Base-by-base conservation (phyloP, 345 rosid genomes). In the Salix udensis region DNA sequence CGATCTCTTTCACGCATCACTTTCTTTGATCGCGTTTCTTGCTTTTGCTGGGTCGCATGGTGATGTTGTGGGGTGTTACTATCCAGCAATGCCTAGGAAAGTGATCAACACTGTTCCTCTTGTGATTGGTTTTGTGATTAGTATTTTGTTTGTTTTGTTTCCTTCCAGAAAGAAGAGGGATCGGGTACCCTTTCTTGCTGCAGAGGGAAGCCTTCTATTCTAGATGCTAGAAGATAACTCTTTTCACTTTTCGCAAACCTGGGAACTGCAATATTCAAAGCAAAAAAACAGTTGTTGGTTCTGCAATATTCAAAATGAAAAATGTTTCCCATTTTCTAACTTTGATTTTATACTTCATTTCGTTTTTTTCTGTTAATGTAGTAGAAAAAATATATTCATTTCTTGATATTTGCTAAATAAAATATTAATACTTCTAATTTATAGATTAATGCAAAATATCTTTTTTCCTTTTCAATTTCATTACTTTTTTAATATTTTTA, bases 91-190 rank as follows among this genome's bases (percentile, higher is more conserved):
- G 79, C 84, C 86, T 1, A 85, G 84, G 79, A 86, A 81, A 74
- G 82, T 83, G 23, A 85, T 71, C 23, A 86, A 85, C 61, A 67
- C 40, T 16, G 83, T 80, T 72, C 91, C 88, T 50, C 84, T 85
- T 6, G 74, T 79, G 24, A 76, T 83, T 39, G 88, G 89, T 7
- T 83, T 86, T 60, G 80, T 76, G 12, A 74, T 83, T 7, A 80
- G 88, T 77, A 79, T 73, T 65, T 36, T 88, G 81, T 64, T 84
- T 34, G 87, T 80, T 40, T 71, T 83, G 61, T 78, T 84, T 78
- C 89, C 91, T 60, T 84, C 91, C 40, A 88, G n/a, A 69, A 52
- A 84, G 91, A 74, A 80, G 84, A 62, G 87, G 88, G 21, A 83
- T 84, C 36, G 91, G 91, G 18, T 80, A 84, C 70, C 88, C 87